phyloP scores from a whole-genome alignment of 164 flowering plant species.

The Taxillus chinensis region DNA sequence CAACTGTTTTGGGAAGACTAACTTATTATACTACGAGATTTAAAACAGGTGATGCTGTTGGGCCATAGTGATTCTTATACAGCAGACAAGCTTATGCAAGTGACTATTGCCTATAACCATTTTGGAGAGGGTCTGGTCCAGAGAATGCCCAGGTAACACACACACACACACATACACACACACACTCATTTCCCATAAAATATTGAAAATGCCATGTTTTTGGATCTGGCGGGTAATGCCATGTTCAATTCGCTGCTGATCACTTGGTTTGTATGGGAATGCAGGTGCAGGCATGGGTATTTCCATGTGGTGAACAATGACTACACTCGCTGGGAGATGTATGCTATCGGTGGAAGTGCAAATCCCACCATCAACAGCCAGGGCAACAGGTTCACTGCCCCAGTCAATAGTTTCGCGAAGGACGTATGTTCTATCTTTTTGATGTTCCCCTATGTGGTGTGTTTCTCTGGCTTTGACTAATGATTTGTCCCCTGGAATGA shows the following conservation, averaged over 20 bases:
- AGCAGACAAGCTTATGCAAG: conserved; percentile 89
- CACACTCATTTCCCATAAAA: no score
- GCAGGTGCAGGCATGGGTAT: conserved; percentile 85
- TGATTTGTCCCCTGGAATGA: no score
- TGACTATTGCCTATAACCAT: conserved; percentile 94
- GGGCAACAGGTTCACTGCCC: conserved; percentile 80
- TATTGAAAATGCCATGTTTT: no score
- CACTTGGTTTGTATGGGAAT: neutral
- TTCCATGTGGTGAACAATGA: conserved; percentile 96
- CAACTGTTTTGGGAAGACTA: neutral
- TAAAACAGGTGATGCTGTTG: conserved; percentile 71
- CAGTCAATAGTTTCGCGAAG: conserved; percentile 57
- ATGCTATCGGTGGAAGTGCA: conserved; percentile 94
- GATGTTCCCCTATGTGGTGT: neutral
- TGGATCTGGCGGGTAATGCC: no score
- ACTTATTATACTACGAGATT: neutral
- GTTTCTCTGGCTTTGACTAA: no score
- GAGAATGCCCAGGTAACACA: conserved; percentile 89
- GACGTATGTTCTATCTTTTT: conserved; percentile 37
- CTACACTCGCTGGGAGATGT: conserved; percentile 97
- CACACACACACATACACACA: neutral
- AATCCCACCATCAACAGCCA: conserved; percentile 88
- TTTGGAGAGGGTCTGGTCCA: conserved; percentile 94
- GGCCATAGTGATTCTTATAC: conserved; percentile 87
- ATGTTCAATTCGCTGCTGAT: neutral